A percentile compares a stretch with the other conserved stretches of the same genome.
phyloP scores from a whole-genome alignment of 73 alveolate species.

The Durusdinium trenchii region DNA sequence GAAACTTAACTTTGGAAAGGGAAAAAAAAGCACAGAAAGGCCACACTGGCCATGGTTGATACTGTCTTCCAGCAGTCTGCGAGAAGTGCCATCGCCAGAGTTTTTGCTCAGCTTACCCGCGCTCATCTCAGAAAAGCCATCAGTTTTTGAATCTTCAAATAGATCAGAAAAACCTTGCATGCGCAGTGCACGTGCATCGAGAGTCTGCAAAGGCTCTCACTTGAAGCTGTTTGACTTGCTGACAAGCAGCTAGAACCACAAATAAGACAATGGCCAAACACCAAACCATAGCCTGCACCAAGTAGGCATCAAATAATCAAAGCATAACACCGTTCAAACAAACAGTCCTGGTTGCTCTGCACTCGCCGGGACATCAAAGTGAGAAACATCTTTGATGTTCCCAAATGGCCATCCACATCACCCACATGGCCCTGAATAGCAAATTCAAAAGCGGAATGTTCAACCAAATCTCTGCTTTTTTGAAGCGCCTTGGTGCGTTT shows the following conservation, averaged over 20 bases:
- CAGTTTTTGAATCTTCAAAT: constrained; percentile 78
- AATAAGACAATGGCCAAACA: constrained; percentile 73
- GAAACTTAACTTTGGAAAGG: too few species aligned
- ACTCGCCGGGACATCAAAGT: constrained; percentile 83
- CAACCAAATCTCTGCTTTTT: too few species aligned
- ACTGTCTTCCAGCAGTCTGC: too few species aligned
- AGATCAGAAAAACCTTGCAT: constrained; percentile 54
- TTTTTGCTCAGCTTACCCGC: too few species aligned
- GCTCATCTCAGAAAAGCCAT: constrained; percentile 49
- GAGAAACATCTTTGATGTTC: constrained; percentile 78
- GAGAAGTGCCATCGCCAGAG: too few species aligned
- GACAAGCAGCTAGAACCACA: constrained; percentile 31
- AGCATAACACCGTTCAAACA: too few species aligned
- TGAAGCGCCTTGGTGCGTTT: constrained; percentile 56
- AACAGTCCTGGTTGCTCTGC: constrained; percentile 66
- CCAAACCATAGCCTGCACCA: constrained; percentile 94
- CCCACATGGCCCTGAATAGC: constrained; percentile 50
- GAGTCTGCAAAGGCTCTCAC: neutral
- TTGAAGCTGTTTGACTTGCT: neutral
- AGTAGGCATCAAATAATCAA: too few species aligned
- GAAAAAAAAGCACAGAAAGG: too few species aligned
- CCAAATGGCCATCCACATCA: constrained; percentile 80
- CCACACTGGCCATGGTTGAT: too few species aligned
- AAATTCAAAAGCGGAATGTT: neutral
- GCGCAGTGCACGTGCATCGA: neutral